phyloP scores from a whole-genome alignment of 116 monocot genomes.

The Phalaenopsis hybrid region DNA sequence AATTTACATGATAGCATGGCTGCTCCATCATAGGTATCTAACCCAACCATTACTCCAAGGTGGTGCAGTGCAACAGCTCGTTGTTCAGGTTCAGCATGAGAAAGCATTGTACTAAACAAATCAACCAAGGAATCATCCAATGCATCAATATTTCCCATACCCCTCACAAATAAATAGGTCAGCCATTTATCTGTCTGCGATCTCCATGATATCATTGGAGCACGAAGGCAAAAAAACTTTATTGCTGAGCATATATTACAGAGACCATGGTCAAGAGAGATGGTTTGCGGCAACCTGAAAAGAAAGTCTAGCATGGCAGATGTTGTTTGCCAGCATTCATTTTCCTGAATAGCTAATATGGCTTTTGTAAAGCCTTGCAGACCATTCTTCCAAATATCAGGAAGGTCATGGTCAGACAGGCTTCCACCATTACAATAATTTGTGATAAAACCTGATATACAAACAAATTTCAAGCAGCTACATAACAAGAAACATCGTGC shows the following conservation, averaged over 20 bases:
- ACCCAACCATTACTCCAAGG: conserved; percentile 70
- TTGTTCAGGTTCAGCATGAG: conserved; percentile 85
- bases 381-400: conserved; percentile 42
- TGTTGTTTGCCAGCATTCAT: conserved; percentile 73
- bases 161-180: conserved; percentile 36
- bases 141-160: conserved; percentile 23
- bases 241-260: conserved; percentile 43
- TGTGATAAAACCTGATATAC: conserved; percentile 7
- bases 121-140: conserved; percentile 44
- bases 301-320: conserved; percentile 73
- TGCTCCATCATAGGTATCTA: conserved; percentile 23
- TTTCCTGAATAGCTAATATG: conserved; percentile 41
- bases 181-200: conserved; percentile 83
- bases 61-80: conserved; percentile 64
- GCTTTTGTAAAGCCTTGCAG: conserved; percentile 42
- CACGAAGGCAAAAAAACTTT: conserved; percentile 48
- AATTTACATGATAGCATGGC: conserved; percentile 12
- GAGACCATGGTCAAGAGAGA: conserved; percentile 39
- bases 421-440: conserved; percentile 11
- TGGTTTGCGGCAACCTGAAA: conserved; percentile 39
- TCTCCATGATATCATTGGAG: conserved; percentile 84
- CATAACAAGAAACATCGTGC: conserved; percentile 61
- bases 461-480: conserved; percentile 36
- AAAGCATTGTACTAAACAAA: conserved; percentile 60
- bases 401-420: conserved; percentile 7